A percentile compares a stretch with the other conserved stretches of the same genome.
Evolutionary conservation across 176 grass and related monocot species (phyloP).

Genomic region (Zizania latifolia): DNA sequence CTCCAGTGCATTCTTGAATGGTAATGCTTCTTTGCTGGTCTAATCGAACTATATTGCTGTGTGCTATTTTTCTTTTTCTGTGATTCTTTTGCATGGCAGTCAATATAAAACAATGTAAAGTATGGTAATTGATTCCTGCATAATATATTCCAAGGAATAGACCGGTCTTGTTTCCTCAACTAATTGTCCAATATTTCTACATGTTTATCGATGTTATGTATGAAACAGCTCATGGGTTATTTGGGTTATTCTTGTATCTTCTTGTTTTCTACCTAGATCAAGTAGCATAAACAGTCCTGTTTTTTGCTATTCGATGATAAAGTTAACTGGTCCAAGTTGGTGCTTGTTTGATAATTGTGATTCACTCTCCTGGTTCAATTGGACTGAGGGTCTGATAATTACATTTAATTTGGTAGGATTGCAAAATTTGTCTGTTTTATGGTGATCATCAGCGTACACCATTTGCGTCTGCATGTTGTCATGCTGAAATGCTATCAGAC

Average conservation of each 20-base stretch:
- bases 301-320: neutral
- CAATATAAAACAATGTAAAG: neutral
- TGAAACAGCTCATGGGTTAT: neutral
- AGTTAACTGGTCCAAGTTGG: neutral
- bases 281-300: neutral
- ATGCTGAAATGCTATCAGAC: neutral
- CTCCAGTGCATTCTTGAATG: slow-evolving; percentile 98
- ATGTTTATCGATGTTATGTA: neutral
- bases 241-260: neutral
- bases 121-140: neutral
- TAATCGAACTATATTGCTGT: neutral
- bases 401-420: neutral
- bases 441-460: neutral
- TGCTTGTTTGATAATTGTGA: neutral
- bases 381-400: neutral
- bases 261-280: neutral
- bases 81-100: neutral
- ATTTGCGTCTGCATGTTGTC: neutral
- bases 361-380: neutral
- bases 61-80: neutral
- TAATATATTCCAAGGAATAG: neutral
- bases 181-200: neutral
- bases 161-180: neutral
- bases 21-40: slow-evolving; percentile 27
- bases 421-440: neutral